Evolutionary conservation across 371 early-diverging fungal genomes (phyloP), one percentile per base, ranked within the genome.

Genomic region (Lichtheimia corymbifera): DNA sequence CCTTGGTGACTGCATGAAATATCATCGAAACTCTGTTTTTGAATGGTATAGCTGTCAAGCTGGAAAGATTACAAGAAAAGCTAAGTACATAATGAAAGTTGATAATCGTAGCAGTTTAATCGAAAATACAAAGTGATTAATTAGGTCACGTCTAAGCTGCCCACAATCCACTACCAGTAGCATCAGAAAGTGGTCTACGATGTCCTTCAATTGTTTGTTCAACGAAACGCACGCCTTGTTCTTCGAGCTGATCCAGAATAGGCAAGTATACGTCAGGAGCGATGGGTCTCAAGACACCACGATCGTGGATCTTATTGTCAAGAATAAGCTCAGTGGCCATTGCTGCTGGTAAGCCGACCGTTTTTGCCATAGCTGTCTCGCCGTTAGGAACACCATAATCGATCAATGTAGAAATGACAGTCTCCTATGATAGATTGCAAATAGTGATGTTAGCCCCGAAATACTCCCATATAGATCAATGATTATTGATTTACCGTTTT

Each of bases 281-380:
- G 43, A 89, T 92, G 9, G 96, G 96, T 28, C 90, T 85, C 49
- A 89, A 67, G 0, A 95, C 88, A 44, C 96, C 96, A 62, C 70
- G 77, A 68, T 80, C 86, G 20, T 71, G 76, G 27, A 84, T 74
- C 60, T 64, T 74, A 64, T 88, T 88, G 58, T 90, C 82, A 60
- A 93, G 68, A 27, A 96, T 62, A 77, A 94, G 79, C 56, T 94
- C 89, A n/a, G 89, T 82, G 0, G 90, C 91, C 79, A 96, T 92
- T 1, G 93, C 96, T 25, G 91, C 90, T 7, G 96, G 96, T 13
- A 91, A 64, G 4, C 94, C 95, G 14, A 96, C 96, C 1, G 93
- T 93, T 61, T 89, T 90, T 14, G 96, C 95, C 96, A 96, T 96
- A 7, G 95, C 94, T 22, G 93, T 89, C 68, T 88, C 87, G 0